Base-by-base conservation (phyloP, 225 moss, liverwort and hornwort species). In the Bryoerythrophyllum caledonicum region DNA sequence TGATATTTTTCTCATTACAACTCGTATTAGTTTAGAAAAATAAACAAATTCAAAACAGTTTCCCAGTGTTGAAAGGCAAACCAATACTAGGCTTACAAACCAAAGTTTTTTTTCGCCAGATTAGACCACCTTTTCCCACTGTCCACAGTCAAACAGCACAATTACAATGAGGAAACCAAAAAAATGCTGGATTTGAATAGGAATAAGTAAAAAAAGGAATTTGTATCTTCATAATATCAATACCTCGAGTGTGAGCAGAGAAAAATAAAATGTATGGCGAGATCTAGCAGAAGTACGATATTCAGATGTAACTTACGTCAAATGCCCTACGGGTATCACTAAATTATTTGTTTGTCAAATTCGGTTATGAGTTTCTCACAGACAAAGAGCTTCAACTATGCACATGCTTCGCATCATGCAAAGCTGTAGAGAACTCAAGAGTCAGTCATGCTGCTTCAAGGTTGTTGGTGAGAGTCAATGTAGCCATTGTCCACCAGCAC, bases 381-480 rank as follows among this genome's bases (percentile, higher is more conserved):
- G 53, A 49, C 56, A 35, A 12, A 11, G 17, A 13, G 12, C 6
- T 23, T 20, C 48, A 57, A 68, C 16, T 14, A 44, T 30, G 64
- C 13, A 65, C 66, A 48, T 52, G 70, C 52, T 70, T 54, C 30
- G 19, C 8, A 10, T 38, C 4, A 10, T 38, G 4, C 41, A 6
- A 44, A 20, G 72, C 35, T 27, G 26, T 10, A 52, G 20, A 64
- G 10, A 69, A 74, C 13, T 11, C 24, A 7, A 0, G 20, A 60
- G n/a, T 20, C 16, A 5, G 26, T 23, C 10, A n/a, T 28, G 17
- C 24, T 37, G 43, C 67, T 82, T 90, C 85, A 92, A 73, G 90
- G 92, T 74, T 92, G 92, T 72, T 92, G 92, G 60, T 88, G 90
- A n/a, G 90, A 81, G 56, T 84, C 88, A 21, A 92, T 92, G 78